Evolutionary conservation across 1,284 basidiomycete genomes (phyloP).

Genomic region (Cryptococcus sp.): DNA sequence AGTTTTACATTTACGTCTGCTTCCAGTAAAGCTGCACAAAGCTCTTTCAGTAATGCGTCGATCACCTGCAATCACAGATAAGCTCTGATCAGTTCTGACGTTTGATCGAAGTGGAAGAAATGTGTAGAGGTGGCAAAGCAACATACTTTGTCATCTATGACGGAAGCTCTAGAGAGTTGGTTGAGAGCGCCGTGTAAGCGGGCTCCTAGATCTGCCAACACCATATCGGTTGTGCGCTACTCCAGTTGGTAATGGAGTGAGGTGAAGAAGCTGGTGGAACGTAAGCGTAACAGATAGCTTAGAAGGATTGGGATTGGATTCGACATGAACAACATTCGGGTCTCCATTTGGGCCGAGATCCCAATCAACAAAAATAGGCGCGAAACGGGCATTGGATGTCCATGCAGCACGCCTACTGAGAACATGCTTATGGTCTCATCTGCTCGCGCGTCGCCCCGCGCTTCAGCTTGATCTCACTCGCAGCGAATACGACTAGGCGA

Average conservation of each 20-base stretch:
- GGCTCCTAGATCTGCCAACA: slow-evolving; percentile 91
- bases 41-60: slow-evolving; percentile 91
- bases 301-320: not conserved
- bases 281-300: not conserved
- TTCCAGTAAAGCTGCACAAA: slow-evolving; percentile 90
- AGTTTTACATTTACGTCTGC: slow-evolving; percentile 98
- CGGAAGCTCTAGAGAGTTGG: slow-evolving; percentile 78
- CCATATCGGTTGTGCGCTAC: slow-evolving; percentile 65
- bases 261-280: not conserved
- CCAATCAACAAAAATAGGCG: no score
- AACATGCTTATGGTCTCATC: no score
- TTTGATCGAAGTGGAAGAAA: not conserved
- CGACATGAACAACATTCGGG: slow-evolving; percentile 1
- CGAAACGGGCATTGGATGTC: no score
- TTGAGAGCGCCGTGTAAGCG: slow-evolving; percentile 92
- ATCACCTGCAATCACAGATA: slow-evolving; percentile 64
- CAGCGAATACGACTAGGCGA: no score
- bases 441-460: no score
- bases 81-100: not conserved
- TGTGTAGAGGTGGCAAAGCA: not conserved
- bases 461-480: no score
- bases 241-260: not conserved
- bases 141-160: slow-evolving; percentile 83
- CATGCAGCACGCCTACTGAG: no score
- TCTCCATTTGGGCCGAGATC: not conserved